Evolutionary conservation across 805 yeast genomes (phyloP), one percentile per base, ranked within the genome.

Genomic region (Candida railenensis): DNA sequence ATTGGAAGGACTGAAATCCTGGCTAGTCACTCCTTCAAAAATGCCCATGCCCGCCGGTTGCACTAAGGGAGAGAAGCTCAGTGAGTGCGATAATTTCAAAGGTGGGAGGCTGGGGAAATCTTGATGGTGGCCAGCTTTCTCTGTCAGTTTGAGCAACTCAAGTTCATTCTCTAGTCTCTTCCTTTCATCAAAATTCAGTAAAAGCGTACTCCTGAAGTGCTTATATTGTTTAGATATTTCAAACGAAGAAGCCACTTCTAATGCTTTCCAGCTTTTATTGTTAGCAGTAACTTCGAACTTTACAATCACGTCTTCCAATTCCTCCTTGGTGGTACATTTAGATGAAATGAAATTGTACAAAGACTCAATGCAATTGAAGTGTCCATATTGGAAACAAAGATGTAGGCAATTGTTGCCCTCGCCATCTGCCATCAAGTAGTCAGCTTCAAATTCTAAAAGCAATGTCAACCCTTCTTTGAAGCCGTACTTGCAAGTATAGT

Each of bases 391-490:
- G 50, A 71, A 68, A 43, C 71, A 64, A 33, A 69, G 47, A 47
- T 72, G 77, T 18, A 72, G 56, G 37, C 71, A 59, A 33, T 70
- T 68, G 50, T 69, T 68, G 2, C 73, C 73, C 37, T 65, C 53
- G 2, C 30, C 44, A 45, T 72, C 76, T 15, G 51, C 45, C 3
- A 51, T 15, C 4, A 47, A 40, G 62, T 65, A 66, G 41, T 69
- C 64, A 9, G 75, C 76, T 3, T 75, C 76, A 49, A 67, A 70
- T 43, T 72, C 76, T 8, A 72, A 50, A 14, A 71, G 54, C 25
- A 72, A 55, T 47, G 61, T 66, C 37, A 66, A 46, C 1, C 76
- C 77, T 43, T 70, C 75, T 21, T 52, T 58, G 45, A 72, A 72
- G 11, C 67, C 65, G 43, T 57, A 45, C 9, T 57, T 52, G 49